Base-by-base conservation (phyloP, 2,329 filamentous ascomycete species). In the Grosmannia clavigera region DNA sequence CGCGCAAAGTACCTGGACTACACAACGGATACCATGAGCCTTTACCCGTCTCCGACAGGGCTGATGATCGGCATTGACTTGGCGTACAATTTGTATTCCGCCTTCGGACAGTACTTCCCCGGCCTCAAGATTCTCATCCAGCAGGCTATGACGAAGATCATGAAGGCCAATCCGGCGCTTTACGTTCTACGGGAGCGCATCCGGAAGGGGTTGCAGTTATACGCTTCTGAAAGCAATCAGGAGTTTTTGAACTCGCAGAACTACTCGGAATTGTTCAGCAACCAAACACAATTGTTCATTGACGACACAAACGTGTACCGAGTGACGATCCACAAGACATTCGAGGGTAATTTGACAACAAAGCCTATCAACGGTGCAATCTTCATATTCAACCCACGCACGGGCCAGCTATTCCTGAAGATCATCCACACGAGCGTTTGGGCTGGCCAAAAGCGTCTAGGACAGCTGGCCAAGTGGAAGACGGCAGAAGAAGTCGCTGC, bases 331-430 rank as follows among this genome's bases (percentile, higher is more conserved):
- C 94, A 99, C 80, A 99, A 99, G 83, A 99, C 94, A 0, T 99
- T 99, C 64, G 94, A 99, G 74, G 94, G 94, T 68, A 99, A 99
- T 71, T 79, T 99, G 82, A 99, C 94, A 0, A 99, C 94, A 1
- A 99, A 99, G 75, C 94, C 94, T 3, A 99, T 99, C 80, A 99
- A 99, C 72, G 94, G 94, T 71, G 94, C 95, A 54, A 97, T 99
- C 71, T 99, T 99, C 79, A 99, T 99, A 70, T 97, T 99, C 83
- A 99, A 99, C 72, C 94, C 95, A n/a, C 85, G 92, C 61, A 99
- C 94, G 58, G 94, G 94, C 57, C 94, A 99, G 70, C 76, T 99
- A 48, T 99, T 99, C 84, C 75, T 99, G 70, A 99, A 99, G 81
- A 97, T 99, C 67, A 99, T 99, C 66, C 95, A 99, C 75, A 99